phyloP scores from a whole-genome alignment of 495 filamentous ascomycete species.

The Aspergillus carlsbadensis region DNA sequence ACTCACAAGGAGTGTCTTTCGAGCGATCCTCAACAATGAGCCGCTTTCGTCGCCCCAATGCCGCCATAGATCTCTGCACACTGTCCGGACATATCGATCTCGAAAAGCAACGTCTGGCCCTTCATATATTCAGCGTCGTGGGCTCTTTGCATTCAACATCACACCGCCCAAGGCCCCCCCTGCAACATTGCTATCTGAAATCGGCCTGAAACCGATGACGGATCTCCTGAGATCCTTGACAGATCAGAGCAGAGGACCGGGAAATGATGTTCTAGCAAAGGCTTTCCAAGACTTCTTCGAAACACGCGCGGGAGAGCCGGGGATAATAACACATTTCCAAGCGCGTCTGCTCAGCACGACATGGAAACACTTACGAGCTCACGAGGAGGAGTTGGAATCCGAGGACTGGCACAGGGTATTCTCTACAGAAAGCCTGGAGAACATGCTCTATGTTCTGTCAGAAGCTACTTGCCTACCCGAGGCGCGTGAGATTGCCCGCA shows the following conservation, averaged over 20 bases:
- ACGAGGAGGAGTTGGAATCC: constrained; percentile 35
- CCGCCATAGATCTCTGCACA: constrained; percentile 35
- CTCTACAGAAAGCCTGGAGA: constrained; percentile 51
- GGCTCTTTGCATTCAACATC: constrained; percentile 36
- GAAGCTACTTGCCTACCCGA: constrained; percentile 37
- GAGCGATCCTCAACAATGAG: constrained; percentile 65
- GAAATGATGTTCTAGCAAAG: constrained; percentile 53
- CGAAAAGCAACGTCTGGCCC: constrained; percentile 21
- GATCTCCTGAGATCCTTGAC: constrained; percentile 37
- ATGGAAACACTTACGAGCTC: constrained; percentile 55
- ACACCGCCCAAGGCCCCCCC: constrained; percentile 18
- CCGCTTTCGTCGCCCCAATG: constrained; percentile 51
- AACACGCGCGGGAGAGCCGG: constrained; percentile 45
- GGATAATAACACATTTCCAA: constrained; percentile 63
- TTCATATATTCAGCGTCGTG: constrained; percentile 30
- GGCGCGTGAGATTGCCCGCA: constrained; percentile 35
- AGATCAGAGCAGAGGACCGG: constrained; percentile 52
- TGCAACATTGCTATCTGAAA: constrained; percentile 36
- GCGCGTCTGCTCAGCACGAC: constrained; percentile 55
- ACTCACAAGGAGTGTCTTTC: constrained; percentile 72
- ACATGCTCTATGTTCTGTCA: constrained; percentile 38
- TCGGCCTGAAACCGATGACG: constrained; percentile 43
- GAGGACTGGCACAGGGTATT: constrained; percentile 40
- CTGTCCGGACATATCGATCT: constrained; percentile 27
- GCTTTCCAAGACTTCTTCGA: constrained; percentile 67